Evolutionary conservation across 176 grass and related monocot genomes (phyloP).

Genomic region (Tillandsia leiboldiana): DNA sequence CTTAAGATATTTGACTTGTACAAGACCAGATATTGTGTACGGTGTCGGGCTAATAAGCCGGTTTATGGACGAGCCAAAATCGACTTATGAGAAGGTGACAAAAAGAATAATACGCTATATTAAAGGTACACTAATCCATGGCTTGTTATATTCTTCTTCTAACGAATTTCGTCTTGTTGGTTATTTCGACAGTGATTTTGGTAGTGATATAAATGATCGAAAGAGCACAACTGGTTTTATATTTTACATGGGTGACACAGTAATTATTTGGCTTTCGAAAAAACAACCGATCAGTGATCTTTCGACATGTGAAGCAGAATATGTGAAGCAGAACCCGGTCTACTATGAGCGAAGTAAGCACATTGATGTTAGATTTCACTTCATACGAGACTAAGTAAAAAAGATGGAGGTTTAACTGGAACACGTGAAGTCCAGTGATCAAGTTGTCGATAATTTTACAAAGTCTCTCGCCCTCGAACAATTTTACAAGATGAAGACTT

Average conservation of each 20-base stretch:
- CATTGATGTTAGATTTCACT: too few species aligned
- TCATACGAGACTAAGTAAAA: too few species aligned
- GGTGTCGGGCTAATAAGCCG: background rate
- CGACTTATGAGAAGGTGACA: too few species aligned
- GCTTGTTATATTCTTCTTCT: background rate
- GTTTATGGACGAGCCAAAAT: background rate
- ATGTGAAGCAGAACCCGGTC: too few species aligned
- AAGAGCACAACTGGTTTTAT: background rate
- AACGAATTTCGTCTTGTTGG: background rate
- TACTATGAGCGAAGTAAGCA: too few species aligned
- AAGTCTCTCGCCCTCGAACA: too few species aligned
- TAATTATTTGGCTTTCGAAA: background rate
- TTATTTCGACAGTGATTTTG: background rate
- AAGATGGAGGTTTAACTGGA: too few species aligned
- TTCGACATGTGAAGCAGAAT: too few species aligned
- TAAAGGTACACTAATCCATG: background rate
- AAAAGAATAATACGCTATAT: background rate
- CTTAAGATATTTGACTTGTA: background rate
- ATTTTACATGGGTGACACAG: background rate
- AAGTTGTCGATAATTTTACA: too few species aligned
- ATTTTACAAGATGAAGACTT: too few species aligned
- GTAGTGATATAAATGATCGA: background rate
- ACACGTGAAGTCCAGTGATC: too few species aligned
- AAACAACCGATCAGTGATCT: background rate
- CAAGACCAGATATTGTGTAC: background rate